These are phyloP conservation scores for Phytophthora constricta DNA, from an alignment of 352 stramenopile species.

Conservation along the genomic window DNA sequence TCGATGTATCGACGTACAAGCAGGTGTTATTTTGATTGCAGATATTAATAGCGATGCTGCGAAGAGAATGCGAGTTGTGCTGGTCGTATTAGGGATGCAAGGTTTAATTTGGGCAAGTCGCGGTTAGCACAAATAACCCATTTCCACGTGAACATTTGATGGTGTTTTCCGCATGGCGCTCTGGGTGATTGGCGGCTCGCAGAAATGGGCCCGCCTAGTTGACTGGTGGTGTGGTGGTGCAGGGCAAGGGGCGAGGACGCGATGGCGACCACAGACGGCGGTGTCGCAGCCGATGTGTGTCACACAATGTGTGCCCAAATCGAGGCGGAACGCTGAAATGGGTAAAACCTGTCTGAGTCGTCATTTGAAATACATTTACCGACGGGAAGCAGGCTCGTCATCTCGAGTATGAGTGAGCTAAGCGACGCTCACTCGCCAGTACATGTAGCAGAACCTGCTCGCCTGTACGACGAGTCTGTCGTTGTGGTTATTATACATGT, in stretches of 20 bases:
- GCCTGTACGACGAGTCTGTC: too few species aligned
- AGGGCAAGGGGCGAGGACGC: neutral
- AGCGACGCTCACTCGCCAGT: too few species aligned
- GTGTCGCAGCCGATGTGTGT: slow-evolving; percentile 10
- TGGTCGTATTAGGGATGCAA: too few species aligned
- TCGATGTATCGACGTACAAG: too few species aligned
- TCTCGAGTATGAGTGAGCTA: too few species aligned
- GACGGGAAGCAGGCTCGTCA: neutral
- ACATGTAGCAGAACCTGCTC: too few species aligned
- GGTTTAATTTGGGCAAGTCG: neutral
- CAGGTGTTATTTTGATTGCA: too few species aligned
- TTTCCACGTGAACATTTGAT: slow-evolving; percentile 13
- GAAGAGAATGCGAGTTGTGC: too few species aligned
- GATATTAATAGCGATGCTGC: too few species aligned
- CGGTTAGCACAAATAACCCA: neutral
- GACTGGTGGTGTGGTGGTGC: slow-evolving; percentile 4
- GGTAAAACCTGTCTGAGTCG: neutral
- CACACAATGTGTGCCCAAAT: too few species aligned
- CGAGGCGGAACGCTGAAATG: neutral
- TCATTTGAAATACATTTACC: neutral
- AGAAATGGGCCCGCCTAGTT: slow-evolving; percentile 2
- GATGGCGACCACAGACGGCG: neutral
- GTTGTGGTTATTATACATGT: too few species aligned
- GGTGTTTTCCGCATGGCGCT: slow-evolving; percentile 26
- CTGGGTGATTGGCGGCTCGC: slow-evolving; percentile 8